phyloP scores from a whole-genome alignment of 2,329 filamentous ascomycete genomes.

The Sporothrix pallida region DNA sequence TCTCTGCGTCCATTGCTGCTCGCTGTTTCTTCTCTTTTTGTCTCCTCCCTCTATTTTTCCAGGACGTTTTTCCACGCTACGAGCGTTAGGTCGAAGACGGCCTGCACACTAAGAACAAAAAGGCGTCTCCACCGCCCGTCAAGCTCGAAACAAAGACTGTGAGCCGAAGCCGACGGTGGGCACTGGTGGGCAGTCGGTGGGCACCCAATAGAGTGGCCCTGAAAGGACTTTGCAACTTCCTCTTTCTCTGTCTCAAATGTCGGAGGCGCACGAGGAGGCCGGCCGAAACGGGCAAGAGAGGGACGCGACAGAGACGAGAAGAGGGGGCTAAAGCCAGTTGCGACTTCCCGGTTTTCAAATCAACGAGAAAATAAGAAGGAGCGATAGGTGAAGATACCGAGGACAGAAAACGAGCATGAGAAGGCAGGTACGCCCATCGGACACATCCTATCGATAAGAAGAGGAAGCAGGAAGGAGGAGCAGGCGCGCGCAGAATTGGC shows the following conservation, averaged over 20 bases:
- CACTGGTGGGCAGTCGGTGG: slow-evolving; percentile 8
- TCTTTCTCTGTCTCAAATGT: not conserved
- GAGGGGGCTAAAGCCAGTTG: not conserved
- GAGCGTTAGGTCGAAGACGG: slow-evolving; percentile 24
- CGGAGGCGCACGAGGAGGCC: not conserved
- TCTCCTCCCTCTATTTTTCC: not conserved
- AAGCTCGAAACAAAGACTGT: slow-evolving; percentile 19
- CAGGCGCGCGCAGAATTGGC: not conserved
- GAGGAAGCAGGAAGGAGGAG: not conserved
- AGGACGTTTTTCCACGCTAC: slow-evolving; percentile 28
- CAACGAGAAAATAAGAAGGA: not conserved
- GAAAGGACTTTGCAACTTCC: not conserved
- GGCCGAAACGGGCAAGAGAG: slow-evolving; percentile 18
- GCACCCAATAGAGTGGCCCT: not conserved
- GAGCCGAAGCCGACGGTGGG: not conserved
- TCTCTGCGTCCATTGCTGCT: not conserved
- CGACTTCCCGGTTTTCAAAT: not conserved
- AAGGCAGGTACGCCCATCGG: too few species aligned
- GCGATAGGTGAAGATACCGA: slow-evolving; percentile 5
- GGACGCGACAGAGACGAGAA: not conserved
- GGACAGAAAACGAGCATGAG: not conserved
- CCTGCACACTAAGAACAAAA: slow-evolving; percentile 13
- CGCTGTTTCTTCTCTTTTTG: not conserved
- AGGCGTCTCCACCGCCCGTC: not conserved
- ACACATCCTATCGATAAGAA: too few species aligned